Evolutionary conservation across 495 filamentous ascomycete species (phyloP).

Genomic region (Astrothelium subdiscretum): DNA sequence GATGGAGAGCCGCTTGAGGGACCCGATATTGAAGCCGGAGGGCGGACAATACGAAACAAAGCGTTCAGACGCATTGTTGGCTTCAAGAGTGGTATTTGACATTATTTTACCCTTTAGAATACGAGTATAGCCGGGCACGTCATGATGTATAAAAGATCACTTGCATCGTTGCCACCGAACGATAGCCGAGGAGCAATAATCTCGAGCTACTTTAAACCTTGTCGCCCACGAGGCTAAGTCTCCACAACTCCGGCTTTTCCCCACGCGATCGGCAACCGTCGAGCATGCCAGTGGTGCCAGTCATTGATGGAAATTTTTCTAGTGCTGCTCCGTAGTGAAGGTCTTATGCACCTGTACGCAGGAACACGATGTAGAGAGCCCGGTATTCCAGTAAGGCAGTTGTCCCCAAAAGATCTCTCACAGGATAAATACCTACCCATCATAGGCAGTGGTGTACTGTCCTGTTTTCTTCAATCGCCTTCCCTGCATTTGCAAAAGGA

Average conservation of each 20-base stretch:
- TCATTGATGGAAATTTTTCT: not conserved
- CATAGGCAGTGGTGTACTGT: no score
- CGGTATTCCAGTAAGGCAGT: not conserved
- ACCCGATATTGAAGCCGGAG: not conserved
- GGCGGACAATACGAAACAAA: not conserved
- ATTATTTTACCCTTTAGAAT: not conserved
- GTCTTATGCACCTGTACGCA: not conserved
- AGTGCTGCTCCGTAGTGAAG: not conserved
- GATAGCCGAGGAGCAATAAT: no score
- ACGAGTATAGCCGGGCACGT: no score
- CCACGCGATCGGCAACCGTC: not conserved
- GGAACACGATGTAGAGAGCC: not conserved
- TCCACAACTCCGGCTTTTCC: not conserved
- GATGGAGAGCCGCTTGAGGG: constrained; percentile 26
- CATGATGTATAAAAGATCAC: no score
- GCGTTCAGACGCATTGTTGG: not conserved
- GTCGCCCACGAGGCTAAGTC: no score
- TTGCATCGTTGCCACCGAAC: no score
- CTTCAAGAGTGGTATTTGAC: not conserved
- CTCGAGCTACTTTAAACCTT: no score
- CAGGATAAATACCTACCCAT: not conserved
- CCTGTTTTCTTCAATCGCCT: no score
- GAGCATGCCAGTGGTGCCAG: no score
- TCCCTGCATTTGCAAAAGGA: no score
- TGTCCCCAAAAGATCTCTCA: not conserved